A percentile compares a stretch with the other conserved stretches of the same genome.
Conservation (phyloP, 2,329 filamentous ascomycete genomes). For the Arthrocladium fulminans region DNA sequence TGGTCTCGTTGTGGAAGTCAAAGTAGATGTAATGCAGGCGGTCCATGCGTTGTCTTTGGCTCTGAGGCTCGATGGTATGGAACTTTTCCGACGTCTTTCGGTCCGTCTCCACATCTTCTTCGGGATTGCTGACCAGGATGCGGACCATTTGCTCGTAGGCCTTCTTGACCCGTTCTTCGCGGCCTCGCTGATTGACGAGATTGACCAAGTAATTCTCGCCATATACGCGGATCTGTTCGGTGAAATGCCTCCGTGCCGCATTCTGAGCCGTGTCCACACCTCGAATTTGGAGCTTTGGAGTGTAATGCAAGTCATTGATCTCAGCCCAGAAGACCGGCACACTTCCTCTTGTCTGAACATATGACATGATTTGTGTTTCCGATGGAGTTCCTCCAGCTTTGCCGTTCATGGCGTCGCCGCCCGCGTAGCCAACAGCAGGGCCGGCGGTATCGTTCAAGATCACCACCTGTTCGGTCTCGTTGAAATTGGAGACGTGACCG, state of each 20-base stretch:
- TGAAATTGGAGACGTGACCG: slow-evolving; percentile 96
- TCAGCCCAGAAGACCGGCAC: slow-evolving; percentile 96
- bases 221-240: slow-evolving; percentile 86
- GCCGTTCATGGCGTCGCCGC: slow-evolving; percentile 64
- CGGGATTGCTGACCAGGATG: slow-evolving; percentile 59
- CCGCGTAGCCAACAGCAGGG: slow-evolving; percentile 70
- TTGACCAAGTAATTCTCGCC: slow-evolving; percentile 98
- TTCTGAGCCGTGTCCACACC: slow-evolving; percentile 70
- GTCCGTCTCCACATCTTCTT: slow-evolving; percentile 58
- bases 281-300: slow-evolving; percentile 79
- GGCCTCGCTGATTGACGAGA: slow-evolving; percentile 89
- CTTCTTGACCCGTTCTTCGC: slow-evolving; percentile 80
- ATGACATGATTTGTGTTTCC: slow-evolving; percentile 84
- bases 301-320: slow-evolving; percentile 86
- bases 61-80: slow-evolving; percentile 58
- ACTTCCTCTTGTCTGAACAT: slow-evolving; percentile 92
- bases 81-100: slow-evolving; percentile 67
- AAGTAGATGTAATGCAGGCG: slow-evolving; percentile 95
- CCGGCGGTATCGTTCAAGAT: slow-evolving; percentile 74
- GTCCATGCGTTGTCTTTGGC: slow-evolving; percentile 59
- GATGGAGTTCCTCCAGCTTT: slow-evolving; percentile 54
- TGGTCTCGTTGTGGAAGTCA: slow-evolving; percentile 96
- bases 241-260: slow-evolving; percentile 78
- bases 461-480: slow-evolving; percentile 91
- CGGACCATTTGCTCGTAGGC: slow-evolving; percentile 89